phyloP scores from a whole-genome alignment of 176 grass and related monocot species.

The Zizania latifolia region DNA sequence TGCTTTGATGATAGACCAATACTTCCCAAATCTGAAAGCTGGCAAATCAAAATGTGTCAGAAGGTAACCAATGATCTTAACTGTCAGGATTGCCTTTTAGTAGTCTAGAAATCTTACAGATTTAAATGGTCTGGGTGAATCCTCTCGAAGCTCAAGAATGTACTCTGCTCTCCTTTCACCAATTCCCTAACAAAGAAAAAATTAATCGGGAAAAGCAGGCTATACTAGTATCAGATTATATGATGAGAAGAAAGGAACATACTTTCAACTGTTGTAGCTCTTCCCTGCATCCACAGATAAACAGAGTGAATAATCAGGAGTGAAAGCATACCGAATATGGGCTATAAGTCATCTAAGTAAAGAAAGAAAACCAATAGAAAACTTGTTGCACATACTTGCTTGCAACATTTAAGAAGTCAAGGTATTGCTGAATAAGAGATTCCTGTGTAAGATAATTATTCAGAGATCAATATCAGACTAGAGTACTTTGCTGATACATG shows the following conservation, averaged over 20 bases:
- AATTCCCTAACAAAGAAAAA: constrained; percentile 60
- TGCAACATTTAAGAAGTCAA: constrained; percentile 70
- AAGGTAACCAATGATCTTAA: neutral
- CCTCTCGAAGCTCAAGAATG: constrained; percentile 71
- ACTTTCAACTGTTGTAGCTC: constrained; percentile 84
- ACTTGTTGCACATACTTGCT: constrained; percentile 57
- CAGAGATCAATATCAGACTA: constrained; percentile 11
- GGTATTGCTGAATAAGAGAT: constrained; percentile 70
- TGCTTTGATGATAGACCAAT: constrained; percentile 85
- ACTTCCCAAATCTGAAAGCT: constrained; percentile 77
- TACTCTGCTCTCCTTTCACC: constrained; percentile 81
- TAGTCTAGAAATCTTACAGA: constrained; percentile 49
- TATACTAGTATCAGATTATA: constrained; percentile 24
- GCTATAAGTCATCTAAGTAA: neutral
- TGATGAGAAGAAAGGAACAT: constrained; percentile 4
- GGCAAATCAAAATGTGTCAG: constrained; percentile 32
- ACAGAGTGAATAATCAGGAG: constrained; percentile 30
- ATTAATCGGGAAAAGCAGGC: constrained; percentile 14
- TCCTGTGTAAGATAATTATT: constrained; percentile 43
- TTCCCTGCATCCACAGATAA: constrained; percentile 59
- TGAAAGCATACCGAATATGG: neutral
- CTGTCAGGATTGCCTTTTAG: neutral
- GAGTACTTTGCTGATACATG: neutral
- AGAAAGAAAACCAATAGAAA: constrained; percentile 3
- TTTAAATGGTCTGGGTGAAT: constrained; percentile 69